Evolutionary conservation across 768 basidiomycete genomes (phyloP).

Genomic region (Rhodotorula toruloides): DNA sequence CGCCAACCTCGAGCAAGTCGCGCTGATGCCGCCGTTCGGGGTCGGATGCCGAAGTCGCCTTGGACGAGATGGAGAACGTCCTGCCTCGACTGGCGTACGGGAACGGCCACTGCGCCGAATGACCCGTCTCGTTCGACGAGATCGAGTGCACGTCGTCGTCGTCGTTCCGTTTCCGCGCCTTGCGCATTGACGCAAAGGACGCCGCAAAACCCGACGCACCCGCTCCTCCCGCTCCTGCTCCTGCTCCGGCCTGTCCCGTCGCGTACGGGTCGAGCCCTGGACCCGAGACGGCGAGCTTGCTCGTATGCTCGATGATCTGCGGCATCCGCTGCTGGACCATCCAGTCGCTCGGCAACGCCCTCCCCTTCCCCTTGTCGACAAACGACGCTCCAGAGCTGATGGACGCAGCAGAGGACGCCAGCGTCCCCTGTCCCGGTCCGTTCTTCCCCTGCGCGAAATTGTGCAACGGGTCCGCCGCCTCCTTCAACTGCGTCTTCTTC

Average conservation of each 20-base stretch:
- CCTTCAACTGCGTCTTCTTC: conserved; percentile 47
- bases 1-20: neutral
- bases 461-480: conserved; percentile 42
- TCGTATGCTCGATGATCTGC: conserved; percentile 41
- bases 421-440: neutral
- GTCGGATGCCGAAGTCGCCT: conserved; percentile 37
- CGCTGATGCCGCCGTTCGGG: conserved; percentile 19
- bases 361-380: conserved; percentile 31
- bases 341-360: conserved; percentile 25
- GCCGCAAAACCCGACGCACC: neutral
- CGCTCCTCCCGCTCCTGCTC: conserved; percentile 2
- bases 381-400: neutral
- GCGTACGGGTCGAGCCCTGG: neutral
- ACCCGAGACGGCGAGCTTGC: conserved; percentile 21
- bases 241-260: no score
- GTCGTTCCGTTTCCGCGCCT: conserved; percentile 73
- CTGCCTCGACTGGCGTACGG: conserved; percentile 16
- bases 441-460: conserved; percentile 22
- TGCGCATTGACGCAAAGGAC: conserved; percentile 52
- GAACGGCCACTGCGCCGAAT: conserved; percentile 43
- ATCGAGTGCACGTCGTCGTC: conserved; percentile 82
- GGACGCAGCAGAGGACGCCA: neutral
- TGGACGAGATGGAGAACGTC: conserved; percentile 38
- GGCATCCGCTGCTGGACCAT: conserved; percentile 39
- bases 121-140: conserved; percentile 79